Percentiles rank a stretch among this genome's conserved stretches.
Evolutionary conservation across 306 rosid species (phyloP).

Genomic region (Morella rubra): DNA sequence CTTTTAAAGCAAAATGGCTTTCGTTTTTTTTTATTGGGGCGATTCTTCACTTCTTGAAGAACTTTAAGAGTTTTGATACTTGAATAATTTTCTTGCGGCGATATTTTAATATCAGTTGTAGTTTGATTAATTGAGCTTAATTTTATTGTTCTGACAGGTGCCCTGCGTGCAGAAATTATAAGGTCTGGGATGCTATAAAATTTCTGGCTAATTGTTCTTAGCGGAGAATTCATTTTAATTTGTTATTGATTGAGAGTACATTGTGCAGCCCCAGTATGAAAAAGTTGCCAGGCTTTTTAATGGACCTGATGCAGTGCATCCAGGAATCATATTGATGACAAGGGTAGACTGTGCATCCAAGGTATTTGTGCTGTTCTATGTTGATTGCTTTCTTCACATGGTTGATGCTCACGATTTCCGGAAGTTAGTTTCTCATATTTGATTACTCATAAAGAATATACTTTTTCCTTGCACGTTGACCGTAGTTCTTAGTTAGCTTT

Average conservation of each 20-base stretch:
- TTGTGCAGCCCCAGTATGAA: slow-evolving; percentile 84
- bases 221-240: not conserved
- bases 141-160: slow-evolving; percentile 59
- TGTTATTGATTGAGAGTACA: slow-evolving; percentile 14
- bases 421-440: not conserved
- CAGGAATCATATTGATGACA: slow-evolving; percentile 81
- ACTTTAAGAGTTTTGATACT: no score
- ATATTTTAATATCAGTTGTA: not conserved
- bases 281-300: slow-evolving; percentile 95
- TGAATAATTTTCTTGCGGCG: not conserved
- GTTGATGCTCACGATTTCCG: not conserved
- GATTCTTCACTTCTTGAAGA: no score
- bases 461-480: not conserved
- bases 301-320: slow-evolving; percentile 93
- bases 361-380: slow-evolving; percentile 45
- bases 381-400: slow-evolving; percentile 12
- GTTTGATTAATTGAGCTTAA: slow-evolving; percentile 26
- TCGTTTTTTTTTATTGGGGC: not conserved
- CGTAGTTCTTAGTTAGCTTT: not conserved
- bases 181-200: slow-evolving; percentile 51
- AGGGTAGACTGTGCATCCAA: slow-evolving; percentile 93
- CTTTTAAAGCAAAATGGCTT: not conserved
- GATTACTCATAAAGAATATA: not conserved
- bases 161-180: slow-evolving; percentile 96
- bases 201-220: not conserved